Conservation (phyloP, 129 eudicot species). For the Saposhnikovia divaricata region DNA sequence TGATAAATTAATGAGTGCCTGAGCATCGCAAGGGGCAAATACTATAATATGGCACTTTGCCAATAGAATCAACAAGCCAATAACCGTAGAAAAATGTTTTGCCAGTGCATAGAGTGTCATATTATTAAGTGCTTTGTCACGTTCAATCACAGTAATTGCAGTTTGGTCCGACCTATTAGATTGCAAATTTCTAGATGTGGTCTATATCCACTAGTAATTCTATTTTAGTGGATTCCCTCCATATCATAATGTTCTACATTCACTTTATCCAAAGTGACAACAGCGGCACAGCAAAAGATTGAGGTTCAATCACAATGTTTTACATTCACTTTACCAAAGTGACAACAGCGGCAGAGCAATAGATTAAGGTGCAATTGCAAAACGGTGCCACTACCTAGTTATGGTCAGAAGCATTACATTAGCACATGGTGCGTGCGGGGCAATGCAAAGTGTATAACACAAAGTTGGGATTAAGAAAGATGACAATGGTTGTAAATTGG, state of each 20-base stretch:
- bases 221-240: background rate
- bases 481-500: background rate
- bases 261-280: background rate
- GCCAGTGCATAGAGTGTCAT: background rate
- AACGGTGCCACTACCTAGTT: background rate
- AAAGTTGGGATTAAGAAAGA: background rate
- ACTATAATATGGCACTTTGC: background rate
- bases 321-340: background rate
- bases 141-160: background rate
- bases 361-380: too few relatives aligned
- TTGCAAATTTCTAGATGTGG: background rate
- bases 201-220: background rate
- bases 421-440: background rate
- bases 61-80: background rate
- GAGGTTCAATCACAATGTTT: background rate
- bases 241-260: background rate
- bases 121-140: background rate
- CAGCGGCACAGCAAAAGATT: background rate
- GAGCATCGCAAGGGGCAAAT: background rate
- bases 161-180: background rate
- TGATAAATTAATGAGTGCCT: background rate
- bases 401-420: background rate
- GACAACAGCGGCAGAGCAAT: background rate
- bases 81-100: background rate
- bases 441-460: background rate